A percentile compares a stretch with the other conserved stretches of the same genome.
Conservation (phyloP, 2,329 filamentous ascomycete genomes). For the Cytospora chrysosperma region DNA sequence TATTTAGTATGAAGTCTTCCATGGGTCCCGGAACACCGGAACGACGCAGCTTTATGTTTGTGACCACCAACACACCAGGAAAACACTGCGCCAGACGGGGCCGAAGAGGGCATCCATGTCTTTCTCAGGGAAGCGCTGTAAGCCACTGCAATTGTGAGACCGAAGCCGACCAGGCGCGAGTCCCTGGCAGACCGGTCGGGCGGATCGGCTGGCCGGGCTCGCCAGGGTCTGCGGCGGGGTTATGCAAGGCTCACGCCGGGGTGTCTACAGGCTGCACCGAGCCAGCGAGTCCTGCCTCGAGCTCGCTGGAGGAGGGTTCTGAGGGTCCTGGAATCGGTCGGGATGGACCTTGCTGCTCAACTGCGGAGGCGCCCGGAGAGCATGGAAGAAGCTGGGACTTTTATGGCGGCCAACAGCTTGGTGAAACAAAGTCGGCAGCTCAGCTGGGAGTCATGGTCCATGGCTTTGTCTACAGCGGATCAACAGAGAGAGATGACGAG, state of each 20-base stretch:
- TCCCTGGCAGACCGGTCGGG: not conserved
- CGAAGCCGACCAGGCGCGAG: too few relatives aligned
- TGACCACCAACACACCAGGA: not conserved
- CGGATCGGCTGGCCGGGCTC: not conserved
- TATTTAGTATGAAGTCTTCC: not conserved
- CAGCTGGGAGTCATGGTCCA: too few relatives aligned
- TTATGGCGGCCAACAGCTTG: not conserved
- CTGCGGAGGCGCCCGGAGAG: not conserved
- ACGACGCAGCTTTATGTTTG: not conserved
- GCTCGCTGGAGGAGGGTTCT: not conserved
- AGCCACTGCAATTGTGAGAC: not conserved
- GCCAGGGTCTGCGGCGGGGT: not conserved
- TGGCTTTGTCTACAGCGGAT: too few relatives aligned
- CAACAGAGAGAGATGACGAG: too few relatives aligned
- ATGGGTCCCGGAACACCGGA: not conserved
- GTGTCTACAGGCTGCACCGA: not conserved
- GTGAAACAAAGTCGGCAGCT: too few relatives aligned
- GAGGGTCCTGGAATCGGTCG: too few relatives aligned
- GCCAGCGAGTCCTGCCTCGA: not conserved
- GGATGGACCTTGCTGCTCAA: not conserved
- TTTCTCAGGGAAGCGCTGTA: not conserved
- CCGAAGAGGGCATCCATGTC: not conserved
- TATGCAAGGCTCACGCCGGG: not conserved
- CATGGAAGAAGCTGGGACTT: not conserved
- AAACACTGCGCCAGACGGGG: not conserved